phyloP scores from a whole-genome alignment of 2,329 filamentous ascomycete genomes.

The Sclerotinia minor region DNA sequence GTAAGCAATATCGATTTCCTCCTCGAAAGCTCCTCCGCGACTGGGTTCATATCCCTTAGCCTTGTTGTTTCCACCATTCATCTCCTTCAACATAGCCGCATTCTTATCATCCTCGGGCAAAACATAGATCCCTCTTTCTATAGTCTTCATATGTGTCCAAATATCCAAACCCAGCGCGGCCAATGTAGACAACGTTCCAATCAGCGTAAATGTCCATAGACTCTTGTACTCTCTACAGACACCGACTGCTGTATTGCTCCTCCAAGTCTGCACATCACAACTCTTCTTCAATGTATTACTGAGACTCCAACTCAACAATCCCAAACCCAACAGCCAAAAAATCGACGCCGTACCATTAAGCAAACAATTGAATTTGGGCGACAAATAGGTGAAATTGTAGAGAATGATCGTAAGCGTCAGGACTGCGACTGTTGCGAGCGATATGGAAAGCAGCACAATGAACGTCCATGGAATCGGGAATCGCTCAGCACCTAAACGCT shows the following conservation, averaged over 20 bases:
- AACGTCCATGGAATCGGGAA: slow-evolving; percentile 39
- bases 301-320: slow-evolving; percentile 36
- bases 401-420: slow-evolving; percentile 37
- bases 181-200: slow-evolving; percentile 35
- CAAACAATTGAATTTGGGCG: slow-evolving; percentile 37
- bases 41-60: slow-evolving; percentile 31
- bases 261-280: slow-evolving; percentile 34
- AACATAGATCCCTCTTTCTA: slow-evolving; percentile 32
- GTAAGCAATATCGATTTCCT: slow-evolving; percentile 36
- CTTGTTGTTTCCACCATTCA: slow-evolving; percentile 28
- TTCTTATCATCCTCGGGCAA: slow-evolving; percentile 37
- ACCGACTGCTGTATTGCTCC: slow-evolving; percentile 31
- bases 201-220: slow-evolving; percentile 38
- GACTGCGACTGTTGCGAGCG: slow-evolving; percentile 32
- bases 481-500: slow-evolving; percentile 29
- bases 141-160: slow-evolving; percentile 32
- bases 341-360: slow-evolving; percentile 34
- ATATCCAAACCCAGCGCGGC: slow-evolving; percentile 35
- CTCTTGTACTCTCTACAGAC: slow-evolving; percentile 40
- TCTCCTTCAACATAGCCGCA: slow-evolving; percentile 28
- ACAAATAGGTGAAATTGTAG: slow-evolving; percentile 40
- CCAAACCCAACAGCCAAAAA: slow-evolving; percentile 37
- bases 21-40: slow-evolving; percentile 5
- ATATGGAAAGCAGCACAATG: slow-evolving; percentile 36
- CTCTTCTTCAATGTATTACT: slow-evolving; percentile 36